phyloP scores from a whole-genome alignment of 768 basidiomycete species.

The Peribolospora baueri region DNA sequence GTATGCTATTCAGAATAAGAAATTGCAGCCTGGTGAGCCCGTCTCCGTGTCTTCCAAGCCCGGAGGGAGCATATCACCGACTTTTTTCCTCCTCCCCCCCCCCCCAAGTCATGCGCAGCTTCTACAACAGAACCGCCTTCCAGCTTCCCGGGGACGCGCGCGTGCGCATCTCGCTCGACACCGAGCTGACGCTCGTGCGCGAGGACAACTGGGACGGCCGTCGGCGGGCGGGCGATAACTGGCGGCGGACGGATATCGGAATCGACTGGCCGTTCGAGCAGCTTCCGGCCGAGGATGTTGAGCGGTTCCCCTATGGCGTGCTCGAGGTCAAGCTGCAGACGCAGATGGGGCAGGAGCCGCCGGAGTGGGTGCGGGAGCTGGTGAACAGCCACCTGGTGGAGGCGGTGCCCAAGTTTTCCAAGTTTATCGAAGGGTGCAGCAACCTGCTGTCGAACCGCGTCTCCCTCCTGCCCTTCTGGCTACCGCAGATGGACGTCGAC shows the following conservation, averaged over 20 bases:
- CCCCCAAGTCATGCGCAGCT: constrained; percentile 63
- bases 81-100: not conserved
- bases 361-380: constrained; percentile 87
- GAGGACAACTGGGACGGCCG: constrained; percentile 91
- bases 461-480: constrained; percentile 93
- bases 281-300: constrained; percentile 50
- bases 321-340: constrained; percentile 95
- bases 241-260: constrained; percentile 69
- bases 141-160: constrained; percentile 96
- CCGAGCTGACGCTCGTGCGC: constrained; percentile 74
- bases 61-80: not conserved
- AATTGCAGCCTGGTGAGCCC: constrained; percentile 50
- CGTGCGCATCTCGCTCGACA: constrained; percentile 93
- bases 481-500: constrained; percentile 77
- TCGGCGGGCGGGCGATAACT: constrained; percentile 56
- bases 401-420: constrained; percentile 90
- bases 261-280: constrained; percentile 77
- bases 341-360: constrained; percentile 81
- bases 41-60: not conserved
- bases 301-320: constrained; percentile 89
- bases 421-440: constrained; percentile 85
- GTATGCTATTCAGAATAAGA: constrained; percentile 59
- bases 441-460: constrained; percentile 77
- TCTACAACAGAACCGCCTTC: constrained; percentile 97
- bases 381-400: constrained; percentile 80